Evolutionary conservation across 2,329 filamentous ascomycete genomes (phyloP).

Genomic region (Sporothrix humicola): DNA sequence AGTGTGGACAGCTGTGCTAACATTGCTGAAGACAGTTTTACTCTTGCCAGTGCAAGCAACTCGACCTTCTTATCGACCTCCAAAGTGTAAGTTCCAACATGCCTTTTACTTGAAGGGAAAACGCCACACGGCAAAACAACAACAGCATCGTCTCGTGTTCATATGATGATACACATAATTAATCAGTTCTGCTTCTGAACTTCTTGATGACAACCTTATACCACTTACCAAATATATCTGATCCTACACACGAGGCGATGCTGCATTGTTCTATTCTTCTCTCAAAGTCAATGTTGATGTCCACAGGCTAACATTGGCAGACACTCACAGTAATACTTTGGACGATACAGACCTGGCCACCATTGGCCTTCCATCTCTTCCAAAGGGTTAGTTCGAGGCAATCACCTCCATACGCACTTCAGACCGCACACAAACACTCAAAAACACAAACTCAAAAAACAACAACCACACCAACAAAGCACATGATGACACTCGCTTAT

Average conservation of each 20-base stretch:
- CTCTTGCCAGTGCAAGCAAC: constrained; percentile 1
- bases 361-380: not conserved
- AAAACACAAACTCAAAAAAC: not conserved
- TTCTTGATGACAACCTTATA: constrained; percentile 67
- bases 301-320: constrained; percentile 19
- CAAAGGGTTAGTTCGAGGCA: constrained; percentile 22
- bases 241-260: constrained; percentile 35
- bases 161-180: constrained; percentile 67
- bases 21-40: constrained; percentile 14
- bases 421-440: not conserved
- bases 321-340: not conserved
- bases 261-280: constrained; percentile 30
- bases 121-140: not conserved
- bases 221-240: constrained; percentile 58
- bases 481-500: constrained; percentile 72
- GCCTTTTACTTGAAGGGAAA: no score
- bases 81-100: constrained; percentile 26
- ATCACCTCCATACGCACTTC: not conserved
- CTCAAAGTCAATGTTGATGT: not conserved
- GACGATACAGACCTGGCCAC: not conserved
- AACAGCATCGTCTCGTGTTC: constrained; percentile 44
- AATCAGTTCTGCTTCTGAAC: constrained; percentile 80
- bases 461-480: not conserved
- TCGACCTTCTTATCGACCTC: not conserved
- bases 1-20: constrained; percentile 24